These are phyloP conservation scores for Stachybotrys elegans DNA, from an alignment of 2,329 filamentous ascomycete species.

Conservation along the genomic window DNA sequence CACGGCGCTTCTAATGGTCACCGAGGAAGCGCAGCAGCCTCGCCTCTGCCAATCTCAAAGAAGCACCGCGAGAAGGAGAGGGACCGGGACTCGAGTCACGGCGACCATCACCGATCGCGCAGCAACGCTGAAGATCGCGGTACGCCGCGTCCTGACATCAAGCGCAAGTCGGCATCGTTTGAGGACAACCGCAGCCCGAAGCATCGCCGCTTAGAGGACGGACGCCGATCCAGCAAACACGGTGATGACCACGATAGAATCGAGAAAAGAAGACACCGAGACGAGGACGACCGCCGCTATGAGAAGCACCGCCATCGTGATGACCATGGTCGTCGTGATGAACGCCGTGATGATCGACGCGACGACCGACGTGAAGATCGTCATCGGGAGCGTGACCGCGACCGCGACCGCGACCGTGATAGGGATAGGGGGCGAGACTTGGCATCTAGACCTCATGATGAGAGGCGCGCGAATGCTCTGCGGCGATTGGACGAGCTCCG, in stretches of 20 bases:
- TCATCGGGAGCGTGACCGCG: constrained; percentile 16
- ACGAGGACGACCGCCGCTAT: constrained; percentile 23
- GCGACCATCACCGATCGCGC: constrained; percentile 45
- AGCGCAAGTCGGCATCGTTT: constrained; percentile 55
- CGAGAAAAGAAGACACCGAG: constrained; percentile 22
- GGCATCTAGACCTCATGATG: constrained; percentile 28
- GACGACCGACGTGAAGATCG: constrained; percentile 16
- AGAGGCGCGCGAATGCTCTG: constrained; percentile 35
- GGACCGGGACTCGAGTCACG: constrained; percentile 38
- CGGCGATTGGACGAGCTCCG: constrained; percentile 38
- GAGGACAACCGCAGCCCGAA: constrained; percentile 39
- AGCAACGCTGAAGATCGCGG: constrained; percentile 47
- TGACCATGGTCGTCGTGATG: constrained; percentile 15
- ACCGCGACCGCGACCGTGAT: constrained; percentile 13
- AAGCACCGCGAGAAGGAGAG: constrained; percentile 45
- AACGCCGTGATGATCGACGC: constrained; percentile 9
- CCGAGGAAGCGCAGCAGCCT: constrained; percentile 63
- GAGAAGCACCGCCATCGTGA: constrained; percentile 29
- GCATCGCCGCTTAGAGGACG: constrained; percentile 35
- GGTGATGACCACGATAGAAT: constrained; percentile 31
- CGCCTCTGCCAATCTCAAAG: constrained; percentile 55
- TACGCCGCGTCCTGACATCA: constrained; percentile 48
- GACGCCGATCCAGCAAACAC: constrained; percentile 30
- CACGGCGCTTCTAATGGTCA: constrained; percentile 50
- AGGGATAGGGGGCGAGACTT: constrained; percentile 17